These are phyloP conservation scores for Aspergillus indologenus DNA, from an alignment of 495 filamentous ascomycete genomes.

Conservation along the genomic window DNA sequence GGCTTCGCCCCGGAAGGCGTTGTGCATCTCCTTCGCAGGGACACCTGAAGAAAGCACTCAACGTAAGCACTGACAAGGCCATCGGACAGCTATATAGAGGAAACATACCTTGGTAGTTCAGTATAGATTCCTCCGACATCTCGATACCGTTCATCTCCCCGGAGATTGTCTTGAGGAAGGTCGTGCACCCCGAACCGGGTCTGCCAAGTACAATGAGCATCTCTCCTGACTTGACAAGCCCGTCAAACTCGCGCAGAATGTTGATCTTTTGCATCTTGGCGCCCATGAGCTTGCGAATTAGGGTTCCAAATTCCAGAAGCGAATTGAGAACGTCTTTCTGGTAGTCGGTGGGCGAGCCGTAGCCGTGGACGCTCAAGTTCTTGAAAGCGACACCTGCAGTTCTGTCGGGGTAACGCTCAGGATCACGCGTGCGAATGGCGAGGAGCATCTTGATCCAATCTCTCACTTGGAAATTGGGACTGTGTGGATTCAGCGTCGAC, in stretches of 20 bases:
- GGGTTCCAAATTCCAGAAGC: constrained; percentile 47
- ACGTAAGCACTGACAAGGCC: constrained; percentile 10
- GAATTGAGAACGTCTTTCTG: constrained; percentile 73
- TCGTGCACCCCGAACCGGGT: constrained; percentile 59
- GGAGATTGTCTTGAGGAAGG: constrained; percentile 50
- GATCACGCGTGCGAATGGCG: constrained; percentile 20
- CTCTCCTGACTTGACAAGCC: constrained; percentile 68
- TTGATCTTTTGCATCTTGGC: constrained; percentile 54
- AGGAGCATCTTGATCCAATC: constrained; percentile 33
- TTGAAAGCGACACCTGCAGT: constrained; percentile 46
- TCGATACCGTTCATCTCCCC: constrained; percentile 62
- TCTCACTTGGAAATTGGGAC: constrained; percentile 23
- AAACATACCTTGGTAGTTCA: constrained; percentile 46
- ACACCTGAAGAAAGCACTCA: constrained; percentile 45
- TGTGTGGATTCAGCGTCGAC: constrained; percentile 27
- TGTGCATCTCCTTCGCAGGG: constrained; percentile 60
- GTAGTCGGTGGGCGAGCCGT: constrained; percentile 70
- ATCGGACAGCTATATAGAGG: neutral
- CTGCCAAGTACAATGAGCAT: constrained; percentile 77
- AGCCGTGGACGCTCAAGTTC: constrained; percentile 72
- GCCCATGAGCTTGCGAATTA: constrained; percentile 41
- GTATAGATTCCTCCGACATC: constrained; percentile 32
- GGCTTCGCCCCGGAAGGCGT: constrained; percentile 58
- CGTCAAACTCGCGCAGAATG: constrained; percentile 70
- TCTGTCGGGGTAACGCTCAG: constrained; percentile 20